phyloP scores from a whole-genome alignment of 352 stramenopile species.

The Elongisporangium undulatum region DNA sequence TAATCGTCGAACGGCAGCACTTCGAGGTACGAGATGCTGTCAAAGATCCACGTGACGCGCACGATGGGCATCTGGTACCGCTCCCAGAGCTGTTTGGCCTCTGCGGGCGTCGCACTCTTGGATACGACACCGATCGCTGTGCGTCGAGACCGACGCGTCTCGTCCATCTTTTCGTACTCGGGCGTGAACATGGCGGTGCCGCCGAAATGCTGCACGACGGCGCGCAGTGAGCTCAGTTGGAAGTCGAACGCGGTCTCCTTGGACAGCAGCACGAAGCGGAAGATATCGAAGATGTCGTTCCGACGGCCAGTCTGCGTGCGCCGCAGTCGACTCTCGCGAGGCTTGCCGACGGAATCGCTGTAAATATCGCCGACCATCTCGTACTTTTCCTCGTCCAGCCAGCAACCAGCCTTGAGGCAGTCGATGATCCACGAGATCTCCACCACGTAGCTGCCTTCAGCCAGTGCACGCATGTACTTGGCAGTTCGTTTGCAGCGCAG shows the following conservation, averaged over 20 bases:
- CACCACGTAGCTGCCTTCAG: slow-evolving; percentile 68
- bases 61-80: slow-evolving; percentile 80
- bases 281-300: slow-evolving; percentile 73
- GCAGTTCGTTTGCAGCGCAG: slow-evolving; percentile 74
- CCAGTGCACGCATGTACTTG: slow-evolving; percentile 84
- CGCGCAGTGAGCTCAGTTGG: slow-evolving; percentile 50
- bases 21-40: slow-evolving; percentile 84
- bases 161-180: slow-evolving; percentile 17
- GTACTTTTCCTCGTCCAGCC: slow-evolving; percentile 64
- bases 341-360: slow-evolving; percentile 62
- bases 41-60: slow-evolving; percentile 83
- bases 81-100: slow-evolving; percentile 55
- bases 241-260: slow-evolving; percentile 69
- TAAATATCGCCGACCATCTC: slow-evolving; percentile 84
- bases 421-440: slow-evolving; percentile 75
- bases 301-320: slow-evolving; percentile 40
- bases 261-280: slow-evolving; percentile 76
- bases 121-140: slow-evolving; percentile 70
- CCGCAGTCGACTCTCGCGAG: slow-evolving; percentile 53
- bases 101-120: slow-evolving; percentile 48
- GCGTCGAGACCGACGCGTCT: slow-evolving; percentile 18
- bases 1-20: slow-evolving; percentile 84
- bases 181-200: slow-evolving; percentile 33
- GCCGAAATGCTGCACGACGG: slow-evolving; percentile 68
- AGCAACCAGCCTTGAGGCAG: slow-evolving; percentile 51